phyloP scores from a whole-genome alignment of 2,329 filamentous ascomycete genomes.

The Nemania abortiva region DNA sequence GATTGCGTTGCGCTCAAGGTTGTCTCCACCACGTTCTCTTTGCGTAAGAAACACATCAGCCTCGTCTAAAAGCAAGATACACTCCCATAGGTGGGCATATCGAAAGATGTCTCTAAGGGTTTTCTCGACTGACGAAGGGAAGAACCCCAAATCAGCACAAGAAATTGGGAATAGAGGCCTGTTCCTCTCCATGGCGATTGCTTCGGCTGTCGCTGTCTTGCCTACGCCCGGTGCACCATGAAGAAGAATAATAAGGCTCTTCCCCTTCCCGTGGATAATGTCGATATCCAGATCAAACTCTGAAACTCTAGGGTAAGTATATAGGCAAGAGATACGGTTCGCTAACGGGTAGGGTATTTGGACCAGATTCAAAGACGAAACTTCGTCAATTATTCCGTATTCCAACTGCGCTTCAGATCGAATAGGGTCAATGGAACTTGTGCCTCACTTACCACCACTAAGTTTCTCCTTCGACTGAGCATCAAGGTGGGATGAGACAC shows the following conservation, averaged over 20 bases:
- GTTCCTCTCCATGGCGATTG: background rate
- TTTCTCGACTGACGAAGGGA: background rate
- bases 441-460: background rate
- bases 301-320: background rate
- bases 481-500: background rate
- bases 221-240: background rate
- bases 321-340: background rate
- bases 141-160: background rate
- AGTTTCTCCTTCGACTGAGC: slow-evolving; percentile 8
- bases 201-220: slow-evolving; percentile 9
- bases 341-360: background rate
- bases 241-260: background rate
- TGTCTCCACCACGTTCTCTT: slow-evolving; percentile 8
- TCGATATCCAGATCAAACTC: background rate
- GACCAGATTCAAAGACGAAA: background rate
- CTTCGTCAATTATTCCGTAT: background rate
- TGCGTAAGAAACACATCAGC: slow-evolving; percentile 19
- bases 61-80: slow-evolving; percentile 14
- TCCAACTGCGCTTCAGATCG: background rate
- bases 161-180: slow-evolving; percentile 2
- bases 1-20: slow-evolving; percentile 11
- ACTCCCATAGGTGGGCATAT: slow-evolving; percentile 13
- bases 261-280: background rate
- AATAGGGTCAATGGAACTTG: background rate
- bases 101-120: slow-evolving; percentile 12